Conservation (phyloP, 2,329 filamentous ascomycete species). For the Nigrospora sphaerica region DNA sequence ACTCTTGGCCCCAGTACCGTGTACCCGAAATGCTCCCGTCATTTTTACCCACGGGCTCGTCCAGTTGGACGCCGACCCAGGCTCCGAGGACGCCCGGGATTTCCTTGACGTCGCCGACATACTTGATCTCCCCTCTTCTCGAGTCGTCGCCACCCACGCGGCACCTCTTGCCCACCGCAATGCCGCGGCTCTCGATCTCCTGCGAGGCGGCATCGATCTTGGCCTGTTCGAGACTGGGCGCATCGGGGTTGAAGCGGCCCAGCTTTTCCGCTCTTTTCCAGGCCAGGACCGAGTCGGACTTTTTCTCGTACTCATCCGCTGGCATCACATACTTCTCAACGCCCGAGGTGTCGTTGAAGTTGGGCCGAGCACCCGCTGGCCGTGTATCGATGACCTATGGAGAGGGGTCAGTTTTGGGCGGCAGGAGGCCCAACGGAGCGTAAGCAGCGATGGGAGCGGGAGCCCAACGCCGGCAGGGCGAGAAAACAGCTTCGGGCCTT, state of each 20-base stretch:
- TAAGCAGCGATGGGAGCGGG: too few species aligned
- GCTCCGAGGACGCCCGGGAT: slow-evolving; percentile 57
- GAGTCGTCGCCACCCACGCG: slow-evolving; percentile 60
- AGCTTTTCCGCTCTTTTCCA: slow-evolving; percentile 95
- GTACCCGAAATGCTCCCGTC: slow-evolving; percentile 64
- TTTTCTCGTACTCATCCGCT: slow-evolving; percentile 76
- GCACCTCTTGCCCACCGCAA: slow-evolving; percentile 56
- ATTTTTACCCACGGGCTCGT: slow-evolving; percentile 78
- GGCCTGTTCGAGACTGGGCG: slow-evolving; percentile 65
- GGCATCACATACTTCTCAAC: slow-evolving; percentile 91
- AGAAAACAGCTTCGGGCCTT: too few species aligned
- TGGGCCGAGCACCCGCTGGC: slow-evolving; percentile 65
- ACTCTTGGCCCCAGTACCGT: slow-evolving; percentile 63
- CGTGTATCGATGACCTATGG: slow-evolving; percentile 71
- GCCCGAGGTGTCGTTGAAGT: slow-evolving; percentile 72
- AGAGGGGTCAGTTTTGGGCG: slow-evolving; percentile 13
- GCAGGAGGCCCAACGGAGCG: background rate
- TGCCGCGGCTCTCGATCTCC: slow-evolving; percentile 65
- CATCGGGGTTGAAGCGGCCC: slow-evolving; percentile 89
- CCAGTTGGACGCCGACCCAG: slow-evolving; percentile 70
- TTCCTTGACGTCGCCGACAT: slow-evolving; percentile 67
- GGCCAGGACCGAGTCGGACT: slow-evolving; percentile 80
- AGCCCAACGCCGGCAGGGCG: too few species aligned
- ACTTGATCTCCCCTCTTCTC: slow-evolving; percentile 62
- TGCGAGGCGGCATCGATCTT: slow-evolving; percentile 61